Evolutionary conservation across 2,329 filamentous ascomycete genomes (phyloP), one percentile per base, ranked within the genome.

Genomic region (Neodidymelliopsis sp.): DNA sequence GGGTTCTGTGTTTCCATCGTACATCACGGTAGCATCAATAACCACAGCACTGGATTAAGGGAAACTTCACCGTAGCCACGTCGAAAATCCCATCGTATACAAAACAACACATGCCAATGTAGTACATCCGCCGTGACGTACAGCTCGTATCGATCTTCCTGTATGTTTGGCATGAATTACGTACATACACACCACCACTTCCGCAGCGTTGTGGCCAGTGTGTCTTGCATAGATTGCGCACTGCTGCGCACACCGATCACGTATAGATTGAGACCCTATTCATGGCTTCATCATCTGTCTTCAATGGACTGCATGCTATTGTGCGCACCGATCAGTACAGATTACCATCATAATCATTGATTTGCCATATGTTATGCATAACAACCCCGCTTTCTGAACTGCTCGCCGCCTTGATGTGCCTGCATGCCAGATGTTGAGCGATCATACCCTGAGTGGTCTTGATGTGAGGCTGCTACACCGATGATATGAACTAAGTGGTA

Each of bases 371-470:
- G 33, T 33, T 20, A 27, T 43, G 39, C 34, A 49, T 49, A 12
- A 34, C 10, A 19, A 49, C 39, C 46, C 46, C 46, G 38, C 39
- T 49, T 44, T 19, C 29, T 28, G 18, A 34, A n/a, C 23, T 34
- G 13, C 16, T 27, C 27, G 38, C 27, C 46, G 15, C 20, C 15
- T 22, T 15, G 12, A 27, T 20, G 24, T 38, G 28, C 28, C 20
- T 42, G 27, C 25, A 40, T 30, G 24, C 30, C 25, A 41, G 23
- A 39, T 47, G 40, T 27, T 13, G 31, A 23, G 28, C 30, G 31
- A 35, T 34, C 44, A 25, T 19, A 40, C 24, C 30, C 22, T 9
- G 8, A 16, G 4, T 3, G 2, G 2, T 25, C 30, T 30, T 15
- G 9, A 8, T 15, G 25, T 9, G 4, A 27, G 8, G 2, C 16